phyloP scores from a whole-genome alignment of 352 stramenopile species.

The Plasmopara halstedii region DNA sequence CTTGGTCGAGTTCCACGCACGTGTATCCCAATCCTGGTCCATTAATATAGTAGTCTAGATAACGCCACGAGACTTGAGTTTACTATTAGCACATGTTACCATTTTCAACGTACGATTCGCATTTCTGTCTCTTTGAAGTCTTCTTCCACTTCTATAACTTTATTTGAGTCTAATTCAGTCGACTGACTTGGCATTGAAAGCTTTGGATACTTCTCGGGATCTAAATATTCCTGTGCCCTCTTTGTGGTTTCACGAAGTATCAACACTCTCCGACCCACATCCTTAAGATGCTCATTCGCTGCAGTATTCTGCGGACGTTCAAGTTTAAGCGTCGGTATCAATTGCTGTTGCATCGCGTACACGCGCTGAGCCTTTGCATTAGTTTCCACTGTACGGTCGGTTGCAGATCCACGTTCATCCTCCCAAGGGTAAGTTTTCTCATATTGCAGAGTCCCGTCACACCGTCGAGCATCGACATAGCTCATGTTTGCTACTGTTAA shows the following conservation, averaged over 20 bases:
- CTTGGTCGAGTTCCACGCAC: constrained; percentile 51
- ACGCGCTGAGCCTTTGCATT: constrained; percentile 46
- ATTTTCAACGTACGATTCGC: constrained; percentile 41
- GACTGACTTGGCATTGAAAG: constrained; percentile 50
- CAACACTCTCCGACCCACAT: constrained; percentile 48
- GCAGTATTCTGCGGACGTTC: constrained; percentile 33
- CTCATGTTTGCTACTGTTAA: constrained; percentile 1
- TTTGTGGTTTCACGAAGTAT: constrained; percentile 45
- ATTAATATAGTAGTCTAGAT: constrained; percentile 62
- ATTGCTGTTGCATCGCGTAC: constrained; percentile 42
- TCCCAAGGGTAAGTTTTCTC: constrained; percentile 52
- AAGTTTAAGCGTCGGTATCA: constrained; percentile 47
- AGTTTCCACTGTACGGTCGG: constrained; percentile 46
- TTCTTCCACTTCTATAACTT: constrained; percentile 17
- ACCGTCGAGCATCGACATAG: constrained; percentile 5
- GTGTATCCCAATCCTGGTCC: constrained; percentile 78
- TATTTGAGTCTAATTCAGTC: no score
- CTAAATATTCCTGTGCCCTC: constrained; percentile 22
- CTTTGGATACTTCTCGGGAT: constrained; percentile 19
- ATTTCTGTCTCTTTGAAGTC: constrained; percentile 26
- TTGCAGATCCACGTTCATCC: constrained; percentile 29
- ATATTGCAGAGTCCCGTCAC: constrained; percentile 25
- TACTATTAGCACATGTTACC: not conserved
- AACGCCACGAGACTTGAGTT: not conserved
- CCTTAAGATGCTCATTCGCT: constrained; percentile 38